Conservation (phyloP, 345 rosid genomes). For the Pseudoturritis turrita region DNA sequence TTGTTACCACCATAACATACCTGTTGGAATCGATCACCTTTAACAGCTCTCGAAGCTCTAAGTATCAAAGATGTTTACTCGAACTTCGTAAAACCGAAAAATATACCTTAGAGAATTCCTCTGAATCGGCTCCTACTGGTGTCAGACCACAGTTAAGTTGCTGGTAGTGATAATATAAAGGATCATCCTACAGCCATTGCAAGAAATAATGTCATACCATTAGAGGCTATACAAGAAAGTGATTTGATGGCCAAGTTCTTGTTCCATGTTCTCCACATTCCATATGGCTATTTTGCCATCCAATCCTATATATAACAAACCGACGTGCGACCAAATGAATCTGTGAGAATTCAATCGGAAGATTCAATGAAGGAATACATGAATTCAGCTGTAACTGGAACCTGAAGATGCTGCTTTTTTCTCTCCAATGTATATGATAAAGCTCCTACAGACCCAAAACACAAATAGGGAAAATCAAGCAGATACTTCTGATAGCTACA, state of each 20-base stretch:
- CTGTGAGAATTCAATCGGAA: neutral
- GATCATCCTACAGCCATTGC: constrained; percentile 60
- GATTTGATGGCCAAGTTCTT: constrained; percentile 45
- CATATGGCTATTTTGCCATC: constrained; percentile 88
- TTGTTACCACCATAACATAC: constrained; percentile 33
- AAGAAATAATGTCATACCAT: neutral
- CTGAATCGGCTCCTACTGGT: constrained; percentile 56
- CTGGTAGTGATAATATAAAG: constrained; percentile 55
- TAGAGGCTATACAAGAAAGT: neutral
- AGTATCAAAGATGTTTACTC: constrained; percentile 25
- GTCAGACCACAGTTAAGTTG: constrained; percentile 62
- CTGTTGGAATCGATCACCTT: constrained; percentile 56
- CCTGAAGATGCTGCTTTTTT: constrained; percentile 62
- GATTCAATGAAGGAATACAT: neutral
- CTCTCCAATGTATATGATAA: constrained; percentile 78
- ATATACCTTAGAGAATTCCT: constrained; percentile 64
- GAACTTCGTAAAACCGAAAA: neutral
- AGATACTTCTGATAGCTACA: constrained; percentile 12
- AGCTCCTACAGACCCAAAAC: constrained; percentile 52
- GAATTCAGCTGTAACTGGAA: constrained; percentile 54
- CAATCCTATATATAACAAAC: constrained; percentile 47
- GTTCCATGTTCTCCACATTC: constrained; percentile 62
- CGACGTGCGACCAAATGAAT: neutral
- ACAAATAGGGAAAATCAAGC: constrained; percentile 7
- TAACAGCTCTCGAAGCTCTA: constrained; percentile 55